These are phyloP conservation scores for Zostera marina DNA, from an alignment of 116 monocot genomes.

Conservation along the genomic window DNA sequence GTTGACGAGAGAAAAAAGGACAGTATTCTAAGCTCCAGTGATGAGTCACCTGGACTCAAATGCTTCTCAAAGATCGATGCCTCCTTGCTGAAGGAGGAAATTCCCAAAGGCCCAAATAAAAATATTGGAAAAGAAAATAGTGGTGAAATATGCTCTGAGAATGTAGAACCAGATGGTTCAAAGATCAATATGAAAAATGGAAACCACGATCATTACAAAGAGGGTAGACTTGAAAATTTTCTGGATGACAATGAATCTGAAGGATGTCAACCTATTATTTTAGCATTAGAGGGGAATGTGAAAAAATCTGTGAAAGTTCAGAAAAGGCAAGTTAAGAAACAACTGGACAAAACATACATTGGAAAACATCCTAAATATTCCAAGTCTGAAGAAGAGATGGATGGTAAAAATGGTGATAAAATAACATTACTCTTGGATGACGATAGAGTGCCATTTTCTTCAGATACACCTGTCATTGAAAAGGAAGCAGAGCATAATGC, in stretches of 20 bases:
- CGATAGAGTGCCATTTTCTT: conserved; percentile 6
- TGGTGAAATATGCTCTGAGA: neutral
- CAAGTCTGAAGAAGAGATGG: conserved; percentile 5
- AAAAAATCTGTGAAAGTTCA: conserved; percentile 5
- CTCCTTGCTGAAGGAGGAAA: conserved; percentile 6
- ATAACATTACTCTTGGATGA: neutral
- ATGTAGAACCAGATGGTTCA: neutral
- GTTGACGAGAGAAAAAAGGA: conserved; percentile 7
- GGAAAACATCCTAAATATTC: conserved; percentile 2
- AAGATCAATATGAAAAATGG: conserved; percentile 3
- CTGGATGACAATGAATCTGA: neutral
- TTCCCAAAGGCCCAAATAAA: conserved; percentile 1
- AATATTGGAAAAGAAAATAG: conserved; percentile 5
- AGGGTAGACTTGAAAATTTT: neutral
- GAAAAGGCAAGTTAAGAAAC: conserved; percentile 8
- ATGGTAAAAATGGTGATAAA: neutral
- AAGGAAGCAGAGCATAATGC: conserved; percentile 14
- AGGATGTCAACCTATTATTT: neutral
- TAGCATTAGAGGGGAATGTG: conserved; percentile 10
- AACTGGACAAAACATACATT: conserved; percentile 3
- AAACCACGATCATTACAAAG: conserved; percentile 5
- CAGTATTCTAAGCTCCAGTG: conserved; percentile 9
- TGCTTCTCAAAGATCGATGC: conserved; percentile 4
- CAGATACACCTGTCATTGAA: conserved; percentile 7
- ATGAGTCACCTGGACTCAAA: conserved; percentile 21